Base-by-base conservation (phyloP, 2,329 filamentous ascomycete genomes). In the Didymella pinodella region DNA sequence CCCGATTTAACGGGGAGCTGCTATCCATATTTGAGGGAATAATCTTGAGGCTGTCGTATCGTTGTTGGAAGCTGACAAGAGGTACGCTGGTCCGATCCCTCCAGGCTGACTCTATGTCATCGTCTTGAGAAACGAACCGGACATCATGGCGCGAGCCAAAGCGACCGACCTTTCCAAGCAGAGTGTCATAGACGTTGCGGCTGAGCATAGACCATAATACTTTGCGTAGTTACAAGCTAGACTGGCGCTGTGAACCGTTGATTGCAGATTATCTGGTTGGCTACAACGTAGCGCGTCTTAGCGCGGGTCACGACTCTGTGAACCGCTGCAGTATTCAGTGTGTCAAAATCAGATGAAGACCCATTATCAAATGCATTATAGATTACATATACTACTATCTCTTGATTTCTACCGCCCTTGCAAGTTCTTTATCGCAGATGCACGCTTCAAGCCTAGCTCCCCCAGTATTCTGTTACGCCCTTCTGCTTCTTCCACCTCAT, bases 401-500 rank as follows among this genome's bases (percentile, higher is more conserved):
- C 2, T 4, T n/a, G 2, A 4, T 36, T 3, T n/a, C 16, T 8
- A 18, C 6, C 8, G 5, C 28, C 2, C 18, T 14, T 12, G 8
- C 5, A n/a, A 2, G 8, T 22, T 29, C 11, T 26, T 26, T 11
- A 16, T 29, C 25, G 20, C 2, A 48, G 12, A 28, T 28, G 28
- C 11, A 14, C 1, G 11, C 14, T 5, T 11, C 1, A 10, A 6
- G 0, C 44, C 28, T 54, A 59, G 18, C 56, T 59, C 22, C 54
- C 56, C 61, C 63, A 65, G 32, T 65, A 65, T 16, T 64, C 61
- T 1, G 57, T 50, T n/a, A 65, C 54, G 16, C 47, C 43, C 48
- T 26, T 65, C 52, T 65, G 54, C 7, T 49, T 65, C 58, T 68
- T 68, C 67, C 65, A 69, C 8, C 65, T 58, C 71, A 79, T 75